Evolutionary conservation across 2,329 filamentous ascomycete species (phyloP).

Genomic region (Fusarium sp.): DNA sequence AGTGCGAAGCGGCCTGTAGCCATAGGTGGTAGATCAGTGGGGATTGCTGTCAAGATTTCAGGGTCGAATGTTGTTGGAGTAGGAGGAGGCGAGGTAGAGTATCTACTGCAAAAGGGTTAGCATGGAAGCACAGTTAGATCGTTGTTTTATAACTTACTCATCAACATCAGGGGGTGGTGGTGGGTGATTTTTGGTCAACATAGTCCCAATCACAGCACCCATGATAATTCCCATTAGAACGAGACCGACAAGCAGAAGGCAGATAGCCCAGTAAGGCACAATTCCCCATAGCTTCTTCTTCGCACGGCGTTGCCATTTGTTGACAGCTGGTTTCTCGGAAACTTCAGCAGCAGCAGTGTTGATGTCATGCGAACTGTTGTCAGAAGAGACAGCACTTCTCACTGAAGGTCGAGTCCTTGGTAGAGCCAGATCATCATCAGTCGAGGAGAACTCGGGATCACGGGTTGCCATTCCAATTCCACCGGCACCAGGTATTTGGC

Average conservation of each 20-base stretch:
- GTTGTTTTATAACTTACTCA: conserved; percentile 24
- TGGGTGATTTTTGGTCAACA: conserved; percentile 49
- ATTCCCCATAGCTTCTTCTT: conserved; percentile 68
- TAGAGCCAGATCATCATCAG: conserved; percentile 63
- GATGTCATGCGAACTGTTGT: conserved; percentile 65
- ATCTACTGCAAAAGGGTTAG: conserved; percentile 29
- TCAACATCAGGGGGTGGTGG: conserved; percentile 3
- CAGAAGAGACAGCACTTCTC: conserved; percentile 62
- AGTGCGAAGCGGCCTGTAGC: conserved; percentile 67
- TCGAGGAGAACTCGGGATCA: conserved; percentile 72
- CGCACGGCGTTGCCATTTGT: conserved; percentile 66
- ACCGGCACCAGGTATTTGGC: conserved; percentile 65
- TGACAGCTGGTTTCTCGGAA: conserved; percentile 61
- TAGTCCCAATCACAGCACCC: conserved; percentile 66
- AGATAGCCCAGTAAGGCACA: conserved; percentile 72
- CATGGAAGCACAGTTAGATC: neutral
- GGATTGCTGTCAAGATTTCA: conserved; percentile 62
- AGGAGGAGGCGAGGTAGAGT: conserved; percentile 43
- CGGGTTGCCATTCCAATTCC: conserved; percentile 71
- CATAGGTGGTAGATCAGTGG: conserved; percentile 64
- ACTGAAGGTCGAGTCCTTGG: conserved; percentile 64
- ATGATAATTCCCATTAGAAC: conserved; percentile 67
- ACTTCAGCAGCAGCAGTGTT: conserved; percentile 61
- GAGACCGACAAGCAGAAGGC: conserved; percentile 61
- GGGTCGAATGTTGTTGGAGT: conserved; percentile 60